Conservation (phyloP, 2,329 filamentous ascomycete genomes). For the Fusarium robinianum region DNA sequence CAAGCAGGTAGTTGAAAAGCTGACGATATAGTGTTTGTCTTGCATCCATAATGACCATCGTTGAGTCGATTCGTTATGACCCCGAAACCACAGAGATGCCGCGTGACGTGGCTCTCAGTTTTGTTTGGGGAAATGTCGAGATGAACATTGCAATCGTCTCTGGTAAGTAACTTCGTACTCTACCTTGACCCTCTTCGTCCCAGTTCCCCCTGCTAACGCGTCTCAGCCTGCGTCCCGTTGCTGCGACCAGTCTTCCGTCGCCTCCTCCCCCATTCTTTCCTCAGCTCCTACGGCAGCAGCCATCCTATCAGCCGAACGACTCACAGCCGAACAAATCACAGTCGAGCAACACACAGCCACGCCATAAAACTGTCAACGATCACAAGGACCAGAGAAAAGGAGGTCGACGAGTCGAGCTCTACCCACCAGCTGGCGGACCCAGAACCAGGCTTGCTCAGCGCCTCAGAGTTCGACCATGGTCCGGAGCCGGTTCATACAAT, state of each 20-base stretch:
- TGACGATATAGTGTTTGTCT: conserved; percentile 22
- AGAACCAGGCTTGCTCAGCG: conserved; percentile 5
- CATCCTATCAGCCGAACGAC: conserved; percentile 23
- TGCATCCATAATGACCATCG: conserved; percentile 23
- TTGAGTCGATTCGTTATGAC: conserved; percentile 23
- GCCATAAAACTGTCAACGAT: conserved; percentile 19
- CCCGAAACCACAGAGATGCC: conserved; percentile 27
- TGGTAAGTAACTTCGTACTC: conserved; percentile 3
- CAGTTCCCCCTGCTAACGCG: background rate
- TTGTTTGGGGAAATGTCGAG: conserved; percentile 29
- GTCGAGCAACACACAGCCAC: too few species aligned
- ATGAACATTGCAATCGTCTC: conserved; percentile 33
- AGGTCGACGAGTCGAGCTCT: conserved; percentile 24
- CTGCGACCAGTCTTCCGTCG: conserved; percentile 25
- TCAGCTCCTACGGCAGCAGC: conserved; percentile 21
- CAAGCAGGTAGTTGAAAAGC: too few species aligned
- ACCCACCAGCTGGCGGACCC: conserved; percentile 22
- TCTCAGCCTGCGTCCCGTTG: conserved; percentile 28
- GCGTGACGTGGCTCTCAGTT: conserved; percentile 19
- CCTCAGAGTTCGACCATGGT: background rate
- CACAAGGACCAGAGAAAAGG: conserved; percentile 4
- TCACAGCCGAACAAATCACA: too few species aligned
- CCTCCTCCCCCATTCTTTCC: conserved; percentile 22
- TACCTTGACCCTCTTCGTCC: too few species aligned
- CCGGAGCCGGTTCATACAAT: conserved; percentile 13